phyloP scores from a whole-genome alignment of 192 early-diverging fungal species.

The Coemansia sp. region DNA sequence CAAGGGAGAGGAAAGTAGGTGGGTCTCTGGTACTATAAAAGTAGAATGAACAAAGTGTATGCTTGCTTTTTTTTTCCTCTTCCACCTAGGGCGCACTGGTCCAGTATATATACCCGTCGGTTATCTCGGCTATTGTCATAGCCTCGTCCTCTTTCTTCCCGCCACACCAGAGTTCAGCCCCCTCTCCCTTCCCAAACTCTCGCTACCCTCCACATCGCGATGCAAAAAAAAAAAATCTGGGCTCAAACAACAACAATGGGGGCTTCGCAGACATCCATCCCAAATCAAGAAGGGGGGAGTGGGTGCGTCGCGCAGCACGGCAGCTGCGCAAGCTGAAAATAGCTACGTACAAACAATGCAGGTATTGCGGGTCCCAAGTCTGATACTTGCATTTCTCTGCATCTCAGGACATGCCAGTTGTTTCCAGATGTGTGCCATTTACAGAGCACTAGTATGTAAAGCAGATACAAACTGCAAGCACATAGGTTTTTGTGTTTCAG shows the following conservation, averaged over 20 bases:
- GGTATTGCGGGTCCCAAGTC: neutral
- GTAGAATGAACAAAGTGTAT: neutral
- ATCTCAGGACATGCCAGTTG: neutral
- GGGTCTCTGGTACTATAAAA: neutral
- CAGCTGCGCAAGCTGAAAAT: slow-evolving; percentile 5
- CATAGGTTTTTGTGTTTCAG: neutral
- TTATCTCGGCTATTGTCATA: neutral
- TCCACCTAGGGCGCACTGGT: neutral
- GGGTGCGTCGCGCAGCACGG: neutral
- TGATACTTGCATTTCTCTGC: neutral
- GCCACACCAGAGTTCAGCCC: slow-evolving; percentile 7
- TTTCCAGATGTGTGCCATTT: slow-evolving; percentile 11
- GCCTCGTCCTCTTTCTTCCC: neutral
- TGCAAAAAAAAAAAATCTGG: neutral
- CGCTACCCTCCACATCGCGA: slow-evolving; percentile 8
- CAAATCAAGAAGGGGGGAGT: neutral
- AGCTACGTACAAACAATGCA: neutral
- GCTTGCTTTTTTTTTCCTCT: neutral
- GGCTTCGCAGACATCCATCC: neutral
- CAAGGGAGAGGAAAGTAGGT: neutral
- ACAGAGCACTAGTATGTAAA: neutral
- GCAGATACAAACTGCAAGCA: neutral
- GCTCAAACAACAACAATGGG: slow-evolving; percentile 10
- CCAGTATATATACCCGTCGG: neutral
- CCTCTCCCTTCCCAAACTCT: slow-evolving; percentile 8